phyloP scores from a whole-genome alignment of 176 grass and related monocot genomes.

The Oropetium thomaeum region DNA sequence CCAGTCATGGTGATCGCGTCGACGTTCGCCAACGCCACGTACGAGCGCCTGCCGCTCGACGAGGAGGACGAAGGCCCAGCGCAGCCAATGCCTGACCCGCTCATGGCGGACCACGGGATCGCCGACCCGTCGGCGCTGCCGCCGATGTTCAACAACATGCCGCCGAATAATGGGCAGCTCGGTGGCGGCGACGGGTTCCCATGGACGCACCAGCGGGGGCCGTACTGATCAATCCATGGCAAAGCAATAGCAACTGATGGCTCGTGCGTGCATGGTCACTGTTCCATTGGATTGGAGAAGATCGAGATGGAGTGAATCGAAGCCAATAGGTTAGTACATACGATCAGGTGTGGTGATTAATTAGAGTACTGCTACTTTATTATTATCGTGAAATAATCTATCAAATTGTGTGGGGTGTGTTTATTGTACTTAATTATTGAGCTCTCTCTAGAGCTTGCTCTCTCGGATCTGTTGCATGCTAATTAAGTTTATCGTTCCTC shows the following conservation, averaged over 20 bases:
- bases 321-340: slow-evolving; percentile 57
- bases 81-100: slow-evolving; percentile 38
- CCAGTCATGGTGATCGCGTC: slow-evolving; percentile 97
- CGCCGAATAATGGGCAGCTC: slow-evolving; percentile 49
- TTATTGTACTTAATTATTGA: slow-evolving; percentile 41
- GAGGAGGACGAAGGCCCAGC: slow-evolving; percentile 60
- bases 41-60: slow-evolving; percentile 81
- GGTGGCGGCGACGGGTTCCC: slow-evolving; percentile 64
- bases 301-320: slow-evolving; percentile 2
- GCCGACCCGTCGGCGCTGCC: slow-evolving; percentile 69
- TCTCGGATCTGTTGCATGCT: slow-evolving; percentile 7
- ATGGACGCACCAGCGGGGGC: slow-evolving; percentile 60
- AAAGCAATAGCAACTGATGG: neutral
- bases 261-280: slow-evolving; percentile 35
- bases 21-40: slow-evolving; percentile 91
- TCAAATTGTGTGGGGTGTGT: slow-evolving; percentile 16
- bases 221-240: slow-evolving; percentile 46
- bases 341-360: slow-evolving; percentile 43
- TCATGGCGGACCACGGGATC: slow-evolving; percentile 54
- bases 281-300: slow-evolving; percentile 65
- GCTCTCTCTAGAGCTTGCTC: slow-evolving; percentile 2
- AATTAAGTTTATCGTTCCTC: slow-evolving; percentile 12
- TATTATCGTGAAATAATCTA: slow-evolving; percentile 37
- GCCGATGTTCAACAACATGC: slow-evolving; percentile 74
- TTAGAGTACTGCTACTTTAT: slow-evolving; percentile 26